These are phyloP conservation scores for Grosmannia huntii DNA, from an alignment of 2,329 filamentous ascomycete species.

Conservation along the genomic window DNA sequence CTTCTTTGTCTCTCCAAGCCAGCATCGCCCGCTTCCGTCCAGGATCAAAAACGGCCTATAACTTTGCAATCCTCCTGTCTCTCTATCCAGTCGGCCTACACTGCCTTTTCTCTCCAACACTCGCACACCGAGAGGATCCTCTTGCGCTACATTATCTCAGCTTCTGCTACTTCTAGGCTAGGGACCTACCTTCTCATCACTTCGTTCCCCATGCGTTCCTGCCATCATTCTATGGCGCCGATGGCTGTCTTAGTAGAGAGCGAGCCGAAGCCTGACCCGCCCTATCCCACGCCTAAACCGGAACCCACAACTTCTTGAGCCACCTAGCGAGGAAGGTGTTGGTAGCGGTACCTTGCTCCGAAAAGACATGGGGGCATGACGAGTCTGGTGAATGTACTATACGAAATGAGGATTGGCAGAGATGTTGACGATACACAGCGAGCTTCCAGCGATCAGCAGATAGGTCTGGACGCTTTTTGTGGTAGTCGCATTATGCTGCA, in stretches of 20 bases:
- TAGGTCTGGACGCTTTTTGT: neutral
- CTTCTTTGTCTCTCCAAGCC: neutral
- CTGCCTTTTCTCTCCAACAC: no score
- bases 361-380: neutral
- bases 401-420: neutral
- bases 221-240: neutral
- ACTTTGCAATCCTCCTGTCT: neutral
- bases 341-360: no score
- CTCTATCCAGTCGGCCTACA: no score
- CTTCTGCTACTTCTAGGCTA: neutral
- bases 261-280: slow-evolving; percentile 8
- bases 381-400: neutral
- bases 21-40: neutral
- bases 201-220: neutral
- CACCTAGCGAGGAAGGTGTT: neutral
- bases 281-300: slow-evolving; percentile 7
- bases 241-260: neutral
- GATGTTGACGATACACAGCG: neutral
- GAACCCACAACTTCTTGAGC: neutral
- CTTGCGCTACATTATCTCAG: neutral
- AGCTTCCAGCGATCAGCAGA: neutral
- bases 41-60: neutral
- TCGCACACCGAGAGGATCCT: no score
- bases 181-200: neutral
- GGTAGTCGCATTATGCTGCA: neutral